Percentiles rank a stretch among this genome's conserved stretches.
Conservation (phyloP, 2,329 filamentous ascomycete species). For the Fusarium veterinarium region DNA sequence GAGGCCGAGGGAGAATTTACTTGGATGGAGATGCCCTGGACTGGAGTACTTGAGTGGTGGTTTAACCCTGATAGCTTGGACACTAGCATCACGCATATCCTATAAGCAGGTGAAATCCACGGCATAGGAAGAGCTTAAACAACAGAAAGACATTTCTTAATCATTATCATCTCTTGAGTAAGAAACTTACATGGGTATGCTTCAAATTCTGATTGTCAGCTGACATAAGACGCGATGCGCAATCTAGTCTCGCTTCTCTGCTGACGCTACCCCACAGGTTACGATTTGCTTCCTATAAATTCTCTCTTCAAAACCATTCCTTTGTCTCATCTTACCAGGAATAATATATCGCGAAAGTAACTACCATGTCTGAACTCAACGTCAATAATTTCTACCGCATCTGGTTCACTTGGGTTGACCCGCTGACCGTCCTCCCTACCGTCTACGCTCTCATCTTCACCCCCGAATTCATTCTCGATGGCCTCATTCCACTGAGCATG, state of each 20-base stretch:
- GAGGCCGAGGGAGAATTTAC: background rate
- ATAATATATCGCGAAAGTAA: accelerated
- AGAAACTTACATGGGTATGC: background rate
- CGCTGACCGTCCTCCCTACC: slow-evolving; percentile 23
- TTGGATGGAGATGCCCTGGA: slow-evolving; percentile 4
- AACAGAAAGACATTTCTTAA: background rate
- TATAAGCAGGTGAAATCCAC: accelerated
- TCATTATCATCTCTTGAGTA: background rate
- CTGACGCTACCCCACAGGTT: background rate
- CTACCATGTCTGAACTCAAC: slow-evolving; percentile 5
- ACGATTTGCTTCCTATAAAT: background rate
- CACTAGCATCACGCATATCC: background rate
- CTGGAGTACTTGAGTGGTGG: slow-evolving; percentile 20
- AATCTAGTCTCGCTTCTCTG: background rate
- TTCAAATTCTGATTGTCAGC: background rate
- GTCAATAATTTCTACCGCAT: slow-evolving; percentile 34
- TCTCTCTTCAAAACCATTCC: accelerated
- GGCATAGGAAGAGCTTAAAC: background rate
- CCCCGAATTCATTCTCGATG: slow-evolving; percentile 31
- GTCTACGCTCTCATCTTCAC: slow-evolving; percentile 27
- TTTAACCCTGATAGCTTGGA: slow-evolving; percentile 11
- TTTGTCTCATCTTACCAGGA: background rate
- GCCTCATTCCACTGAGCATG: slow-evolving; percentile 27
- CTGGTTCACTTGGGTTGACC: slow-evolving; percentile 42
- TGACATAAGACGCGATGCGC: background rate